Evolutionary conservation across 495 filamentous ascomycete genomes (phyloP), one percentile per base, ranked within the genome.

Genomic region (Alectoria sarmentosa): DNA sequence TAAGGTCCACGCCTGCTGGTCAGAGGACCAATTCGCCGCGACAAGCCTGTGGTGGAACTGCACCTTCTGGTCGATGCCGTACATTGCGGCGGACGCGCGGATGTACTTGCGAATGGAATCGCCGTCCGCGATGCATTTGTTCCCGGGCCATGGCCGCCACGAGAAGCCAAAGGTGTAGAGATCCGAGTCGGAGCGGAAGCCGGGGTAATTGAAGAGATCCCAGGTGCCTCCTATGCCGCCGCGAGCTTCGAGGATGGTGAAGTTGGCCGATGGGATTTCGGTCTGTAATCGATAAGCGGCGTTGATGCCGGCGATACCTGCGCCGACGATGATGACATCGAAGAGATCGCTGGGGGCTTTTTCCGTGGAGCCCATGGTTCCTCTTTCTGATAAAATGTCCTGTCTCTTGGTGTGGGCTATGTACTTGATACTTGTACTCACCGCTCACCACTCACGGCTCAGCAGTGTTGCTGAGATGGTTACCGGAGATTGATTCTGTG

Each of bases 241-340:
- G 14, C 62, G 62, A 5, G 62, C 37, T 46, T 64, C 62, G 30
- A 64, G 62, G 17, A 64, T 64, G 8, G 54, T 58, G n/a, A 58
- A 64, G 52, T 28, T 58, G 13, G 61, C 14, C 23, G 52, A 44
- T 13, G 61, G 49, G 32, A 63, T 14, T 34, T 46, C 21, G 32
- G 62, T 48, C 38, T 64, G 54, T 15, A 64, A 32, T 19, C 62
- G 38, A 38, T 58, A 64, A 11, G 62, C 62, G 9, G 62, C 41
- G 14, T 64, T 64, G 62, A 64, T 64, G 62, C 62, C 62, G 28
- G 62, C 58, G 30, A 64, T 58, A 7, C 62, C 54, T 4, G 62
- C 54, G 23, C 61, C 52, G 42, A 57, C 52, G 32, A 63, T 63
- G 38, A 63, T 63, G 61, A 57, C 23, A 38, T 63, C 61, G 39